These are phyloP conservation scores for Pichia scutulata DNA, from an alignment of 805 yeast species.

Conservation along the genomic window DNA sequence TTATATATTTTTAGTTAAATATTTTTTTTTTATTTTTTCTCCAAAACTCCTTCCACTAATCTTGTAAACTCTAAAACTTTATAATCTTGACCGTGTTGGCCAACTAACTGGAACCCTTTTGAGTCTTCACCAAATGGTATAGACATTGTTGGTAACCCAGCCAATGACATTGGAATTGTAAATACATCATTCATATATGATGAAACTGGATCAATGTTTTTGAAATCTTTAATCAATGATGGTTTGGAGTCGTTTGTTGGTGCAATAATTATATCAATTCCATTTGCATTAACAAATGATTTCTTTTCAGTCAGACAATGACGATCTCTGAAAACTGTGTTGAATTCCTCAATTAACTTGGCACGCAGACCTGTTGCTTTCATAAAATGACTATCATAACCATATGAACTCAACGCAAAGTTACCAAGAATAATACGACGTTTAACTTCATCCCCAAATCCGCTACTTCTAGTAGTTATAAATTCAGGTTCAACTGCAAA, in stretches of 20 bases:
- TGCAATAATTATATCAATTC: slow-evolving; percentile 62
- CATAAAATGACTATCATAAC: slow-evolving; percentile 62
- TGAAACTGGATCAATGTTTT: slow-evolving; percentile 35
- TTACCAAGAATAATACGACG: slow-evolving; percentile 81
- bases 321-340: slow-evolving; percentile 46
- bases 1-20: background rate
- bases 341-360: slow-evolving; percentile 55
- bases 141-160: slow-evolving; percentile 82
- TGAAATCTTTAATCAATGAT: slow-evolving; percentile 25
- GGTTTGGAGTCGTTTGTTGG: slow-evolving; percentile 56
- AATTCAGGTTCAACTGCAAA: slow-evolving; percentile 30
- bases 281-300: slow-evolving; percentile 16
- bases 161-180: slow-evolving; percentile 85
- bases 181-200: slow-evolving; percentile 75
- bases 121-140: slow-evolving; percentile 51
- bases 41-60: slow-evolving; percentile 2
- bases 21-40: background rate
- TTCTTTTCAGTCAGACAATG: slow-evolving; percentile 31
- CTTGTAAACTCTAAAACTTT: slow-evolving; percentile 39
- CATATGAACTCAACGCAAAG: slow-evolving; percentile 72
- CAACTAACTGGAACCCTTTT: slow-evolving; percentile 73
- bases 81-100: slow-evolving; percentile 79
- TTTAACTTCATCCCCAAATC: slow-evolving; percentile 79
- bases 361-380: slow-evolving; percentile 67
- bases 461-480: slow-evolving; percentile 50